phyloP scores from a whole-genome alignment of 139 green algal species.

The Trebouxia sp. region DNA sequence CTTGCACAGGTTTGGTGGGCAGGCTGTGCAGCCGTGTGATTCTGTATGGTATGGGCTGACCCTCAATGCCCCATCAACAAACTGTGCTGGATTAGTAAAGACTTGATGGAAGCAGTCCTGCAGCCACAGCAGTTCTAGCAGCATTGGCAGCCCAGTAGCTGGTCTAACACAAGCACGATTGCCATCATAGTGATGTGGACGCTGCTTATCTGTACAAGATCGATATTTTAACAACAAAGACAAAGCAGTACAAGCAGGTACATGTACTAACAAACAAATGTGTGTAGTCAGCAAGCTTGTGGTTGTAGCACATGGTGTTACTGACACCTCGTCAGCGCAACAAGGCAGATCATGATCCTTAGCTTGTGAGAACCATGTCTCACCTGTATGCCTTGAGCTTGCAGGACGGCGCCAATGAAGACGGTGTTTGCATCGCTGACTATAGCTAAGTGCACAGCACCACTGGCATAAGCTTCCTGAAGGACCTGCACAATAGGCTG shows the following conservation, averaged over 20 bases:
- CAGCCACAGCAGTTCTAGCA: no score
- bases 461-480: neutral
- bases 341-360: no score
- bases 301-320: no score
- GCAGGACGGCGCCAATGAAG: slow-evolving; percentile 38
- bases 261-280: no score
- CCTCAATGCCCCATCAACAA: slow-evolving; percentile 31
- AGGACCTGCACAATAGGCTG: slow-evolving; percentile 21
- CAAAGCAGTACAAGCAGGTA: no score
- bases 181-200: neutral
- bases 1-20: slow-evolving; percentile 50
- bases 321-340: no score
- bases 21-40: slow-evolving; percentile 36
- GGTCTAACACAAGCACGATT: neutral
- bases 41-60: slow-evolving; percentile 35
- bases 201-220: no score
- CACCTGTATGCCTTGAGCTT: slow-evolving; percentile 28
- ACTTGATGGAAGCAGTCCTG: slow-evolving; percentile 2
- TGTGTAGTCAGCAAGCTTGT: no score
- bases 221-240: no score
- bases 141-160: no score
- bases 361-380: neutral
- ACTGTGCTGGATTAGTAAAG: slow-evolving; percentile 43
- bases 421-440: slow-evolving; percentile 40
- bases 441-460: neutral